Evolutionary conservation across 805 yeast species (phyloP), one percentile per base, ranked within the genome.

Genomic region (Alloascoidea africana): DNA sequence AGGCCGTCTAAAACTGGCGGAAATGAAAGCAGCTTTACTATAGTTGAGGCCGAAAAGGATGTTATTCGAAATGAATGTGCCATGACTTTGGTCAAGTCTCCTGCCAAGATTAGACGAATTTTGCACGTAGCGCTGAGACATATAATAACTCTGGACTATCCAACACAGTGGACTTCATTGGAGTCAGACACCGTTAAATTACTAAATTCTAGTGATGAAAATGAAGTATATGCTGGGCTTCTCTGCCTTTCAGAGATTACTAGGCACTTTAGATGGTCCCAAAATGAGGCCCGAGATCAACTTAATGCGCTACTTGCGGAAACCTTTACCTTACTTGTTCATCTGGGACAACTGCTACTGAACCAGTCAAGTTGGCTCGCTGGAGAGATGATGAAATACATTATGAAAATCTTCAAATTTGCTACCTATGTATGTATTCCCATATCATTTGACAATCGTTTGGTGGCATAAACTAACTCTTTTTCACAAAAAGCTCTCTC

Each of bases 391-490:
- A 59, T 84, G 34, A 80, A 80, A 46, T 62, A 78, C 44, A 65
- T 83, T 15, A 57, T 87, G 40, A 89, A 89, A 51, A 65, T 71
- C 41, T 83, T 75, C 64, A 87, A 87, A 53, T 81, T 77, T 53
- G 76, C 76, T 33, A 76, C 89, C 11, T 75, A 68, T 52, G 69
- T n/a, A n/a, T n/a, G n/a, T n/a, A n/a, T n/a, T n/a, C n/a, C n/a
- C n/a, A n/a, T n/a, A n/a, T n/a, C n/a, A n/a, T n/a, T n/a, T n/a
- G n/a, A n/a, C n/a, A n/a, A n/a, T n/a, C n/a, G n/a, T n/a, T n/a
- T n/a, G n/a, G n/a, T n/a, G n/a, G n/a, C n/a, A n/a, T n/a, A n/a
- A n/a, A n/a, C n/a, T n/a, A n/a, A n/a, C n/a, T n/a, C n/a, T n/a
- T n/a, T n/a, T n/a, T n/a, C n/a, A n/a, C n/a, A n/a, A n/a, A n/a